These are phyloP conservation scores for Fusarium praegraminearum DNA, from an alignment of 2,329 filamentous ascomycete species.

Conservation along the genomic window DNA sequence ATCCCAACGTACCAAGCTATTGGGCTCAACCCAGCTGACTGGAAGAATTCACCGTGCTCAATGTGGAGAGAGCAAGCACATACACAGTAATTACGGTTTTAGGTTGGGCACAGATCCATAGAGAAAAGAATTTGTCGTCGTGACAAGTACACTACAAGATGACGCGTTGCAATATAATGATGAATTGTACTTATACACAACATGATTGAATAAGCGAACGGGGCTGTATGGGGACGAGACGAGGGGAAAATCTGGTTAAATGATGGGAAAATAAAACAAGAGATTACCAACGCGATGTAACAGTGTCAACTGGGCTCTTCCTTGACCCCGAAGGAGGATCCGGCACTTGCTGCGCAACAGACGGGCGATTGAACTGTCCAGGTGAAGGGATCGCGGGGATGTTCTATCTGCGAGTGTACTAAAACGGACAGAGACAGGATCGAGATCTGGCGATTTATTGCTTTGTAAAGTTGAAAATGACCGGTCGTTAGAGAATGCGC, in stretches of 20 bases:
- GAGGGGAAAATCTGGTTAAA: conserved; percentile 32
- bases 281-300: conserved; percentile 39
- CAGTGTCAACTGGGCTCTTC: conserved; percentile 37
- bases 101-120: conserved; percentile 8
- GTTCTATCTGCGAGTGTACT: conserved; percentile 8
- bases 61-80: conserved; percentile 13
- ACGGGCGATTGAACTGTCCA: not conserved
- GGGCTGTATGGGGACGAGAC: conserved; percentile 40
- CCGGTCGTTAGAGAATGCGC: conserved; percentile 16
- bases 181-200: conserved; percentile 16
- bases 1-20: conserved; percentile 14
- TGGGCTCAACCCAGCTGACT: conserved; percentile 14
- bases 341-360: conserved; percentile 34
- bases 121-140: conserved; percentile 15
- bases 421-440: conserved; percentile 26
- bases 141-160: conserved; percentile 35
- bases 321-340: conserved; percentile 36
- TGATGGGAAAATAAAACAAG: conserved; percentile 22
- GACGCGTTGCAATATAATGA: conserved; percentile 30
- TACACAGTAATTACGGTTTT: not conserved
- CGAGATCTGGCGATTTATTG: conserved; percentile 16
- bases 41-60: conserved; percentile 17
- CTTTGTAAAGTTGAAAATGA: conserved; percentile 18
- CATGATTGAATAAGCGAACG: conserved; percentile 36
- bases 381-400: conserved; percentile 15